A percentile compares a stretch with the other conserved stretches of the same genome.
phyloP scores from a whole-genome alignment of 129 eudicot genomes.

The Logfia minima region DNA sequence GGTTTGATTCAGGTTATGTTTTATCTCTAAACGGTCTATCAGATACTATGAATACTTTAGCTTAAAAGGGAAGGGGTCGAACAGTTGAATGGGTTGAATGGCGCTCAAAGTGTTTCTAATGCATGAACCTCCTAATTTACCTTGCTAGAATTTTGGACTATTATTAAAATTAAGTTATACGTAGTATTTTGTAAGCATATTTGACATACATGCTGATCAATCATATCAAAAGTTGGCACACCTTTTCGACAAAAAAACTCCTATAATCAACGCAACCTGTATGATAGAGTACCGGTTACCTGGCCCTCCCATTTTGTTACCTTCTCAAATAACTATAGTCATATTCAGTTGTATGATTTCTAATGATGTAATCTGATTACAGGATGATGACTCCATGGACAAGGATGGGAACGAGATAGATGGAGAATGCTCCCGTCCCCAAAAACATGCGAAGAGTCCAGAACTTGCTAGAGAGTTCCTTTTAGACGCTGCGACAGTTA shows the following conservation, averaged over 20 bases:
- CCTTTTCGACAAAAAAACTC: neutral
- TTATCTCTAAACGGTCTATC: neutral
- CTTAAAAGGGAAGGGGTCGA: neutral
- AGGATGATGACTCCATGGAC: constrained; percentile 99
- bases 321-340: neutral
- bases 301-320: neutral
- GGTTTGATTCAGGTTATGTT: neutral
- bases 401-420: constrained; percentile 96
- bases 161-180: too few species aligned
- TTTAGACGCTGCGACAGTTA: constrained; percentile 96
- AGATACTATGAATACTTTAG: neutral
- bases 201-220: neutral
- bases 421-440: constrained; percentile 98
- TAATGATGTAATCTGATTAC: constrained; percentile 21
- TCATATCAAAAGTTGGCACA: neutral
- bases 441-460: constrained; percentile 98
- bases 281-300: neutral
- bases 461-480: constrained; percentile 98
- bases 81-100: neutral
- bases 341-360: neutral
- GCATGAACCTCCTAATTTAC: neutral
- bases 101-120: neutral
- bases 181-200: neutral
- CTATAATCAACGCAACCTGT: neutral
- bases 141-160: neutral